Evolutionary conservation across 805 yeast species (phyloP), one percentile per base, ranked within the genome.

Genomic region (Starmerella vitae): DNA sequence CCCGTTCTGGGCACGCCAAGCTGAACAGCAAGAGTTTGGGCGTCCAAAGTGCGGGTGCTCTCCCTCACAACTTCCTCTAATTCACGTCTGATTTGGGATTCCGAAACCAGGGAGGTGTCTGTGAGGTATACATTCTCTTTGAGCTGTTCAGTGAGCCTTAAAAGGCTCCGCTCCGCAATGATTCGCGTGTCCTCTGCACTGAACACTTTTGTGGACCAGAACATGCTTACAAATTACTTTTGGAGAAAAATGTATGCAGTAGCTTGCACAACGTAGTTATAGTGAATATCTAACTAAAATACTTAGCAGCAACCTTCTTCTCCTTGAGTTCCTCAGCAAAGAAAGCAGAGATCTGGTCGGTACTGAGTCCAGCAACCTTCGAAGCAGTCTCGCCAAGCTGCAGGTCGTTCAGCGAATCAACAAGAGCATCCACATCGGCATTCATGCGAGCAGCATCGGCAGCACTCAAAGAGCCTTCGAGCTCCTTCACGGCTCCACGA

Each of bases 401-500:
- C 32, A 71, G 63, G 57, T 88, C 98, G 56, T 80, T 83, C 48
- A 91, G 69, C 47, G 75, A 63, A 42, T 83, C 95, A 51, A 86
- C 70, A 50, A 91, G 67, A 46, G 75, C 66, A 48, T 78, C 93
- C 50, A 84, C 62, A 59, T 91, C 97, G 44, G 74, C 74, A 22
- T 54, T 48, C 31, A 57, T 26, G 32, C 37, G 49, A n/a, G 53
- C 50, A 27, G 56, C 55, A 48, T 81, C 93, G 51, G 80, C 77
- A 43, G 65, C 63, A 43, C 73, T 19, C 12, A 44, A 67, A 35
- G 88, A 70, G 45, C 73, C 79, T 54, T 78, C 84, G 52, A 69
- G 74, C 32, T 82, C 95, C 70, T 86, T 84, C 50, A 75, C 83
- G 43, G 85, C 68, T 53, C 65, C 63, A 73, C 97, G 83, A 49